phyloP scores from a whole-genome alignment of 2,329 filamentous ascomycete species.

The Xylariaceae sp. region DNA sequence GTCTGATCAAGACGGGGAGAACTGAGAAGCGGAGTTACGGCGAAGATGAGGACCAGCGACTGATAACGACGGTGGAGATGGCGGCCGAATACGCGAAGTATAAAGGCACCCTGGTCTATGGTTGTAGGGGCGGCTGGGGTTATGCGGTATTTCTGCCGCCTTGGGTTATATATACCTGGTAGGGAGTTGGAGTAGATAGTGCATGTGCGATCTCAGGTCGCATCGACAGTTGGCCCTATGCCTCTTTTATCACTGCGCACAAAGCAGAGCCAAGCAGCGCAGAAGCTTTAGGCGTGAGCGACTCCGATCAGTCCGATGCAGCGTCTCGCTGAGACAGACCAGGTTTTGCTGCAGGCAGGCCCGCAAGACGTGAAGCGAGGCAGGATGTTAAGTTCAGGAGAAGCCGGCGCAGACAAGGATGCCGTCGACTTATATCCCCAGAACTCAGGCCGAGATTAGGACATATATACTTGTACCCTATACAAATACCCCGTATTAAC shows the following conservation, averaged over 20 bases:
- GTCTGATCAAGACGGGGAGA: not conserved
- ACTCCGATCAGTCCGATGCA: not conserved
- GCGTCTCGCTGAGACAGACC: not conserved
- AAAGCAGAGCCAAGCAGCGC: not conserved
- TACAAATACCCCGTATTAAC: not conserved
- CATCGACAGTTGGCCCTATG: constrained; percentile 10
- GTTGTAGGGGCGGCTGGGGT: constrained; percentile 15
- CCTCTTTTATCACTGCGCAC: constrained; percentile 7
- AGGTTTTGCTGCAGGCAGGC: not conserved
- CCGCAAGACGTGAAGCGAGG: not conserved
- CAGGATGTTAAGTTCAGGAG: constrained; percentile 9
- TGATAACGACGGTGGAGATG: constrained; percentile 7
- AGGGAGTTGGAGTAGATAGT: constrained; percentile 17
- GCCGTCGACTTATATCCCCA: constrained; percentile 4
- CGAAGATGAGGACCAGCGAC: not conserved
- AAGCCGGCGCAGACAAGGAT: constrained; percentile 9
- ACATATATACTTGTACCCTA: not conserved
- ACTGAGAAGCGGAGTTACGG: constrained; percentile 1
- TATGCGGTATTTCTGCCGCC: constrained; percentile 9
- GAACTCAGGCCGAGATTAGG: not conserved
- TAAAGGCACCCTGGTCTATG: constrained; percentile 9
- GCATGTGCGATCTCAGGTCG: constrained; percentile 21
- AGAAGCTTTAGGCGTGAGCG: not conserved
- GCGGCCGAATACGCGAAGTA: constrained; percentile 8
- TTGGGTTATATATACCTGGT: constrained; percentile 10